phyloP scores from a whole-genome alignment of 495 filamentous ascomycete species.

The Symbiotaphrina buchneri region DNA sequence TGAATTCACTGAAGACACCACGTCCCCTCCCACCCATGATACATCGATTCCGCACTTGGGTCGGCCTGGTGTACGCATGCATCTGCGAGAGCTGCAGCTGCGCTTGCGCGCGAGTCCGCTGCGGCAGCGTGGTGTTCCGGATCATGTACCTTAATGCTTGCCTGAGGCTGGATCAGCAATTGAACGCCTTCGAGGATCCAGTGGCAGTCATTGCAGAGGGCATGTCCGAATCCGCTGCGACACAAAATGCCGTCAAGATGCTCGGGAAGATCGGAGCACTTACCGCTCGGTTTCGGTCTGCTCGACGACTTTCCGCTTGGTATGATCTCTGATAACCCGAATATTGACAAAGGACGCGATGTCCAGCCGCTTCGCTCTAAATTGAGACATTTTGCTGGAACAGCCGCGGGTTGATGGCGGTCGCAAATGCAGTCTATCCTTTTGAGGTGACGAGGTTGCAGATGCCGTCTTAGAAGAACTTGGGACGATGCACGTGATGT shows the following conservation, averaged over 20 bases:
- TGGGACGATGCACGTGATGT: too few species aligned
- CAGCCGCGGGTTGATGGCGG: background rate
- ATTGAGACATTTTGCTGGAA: slow-evolving; percentile 39
- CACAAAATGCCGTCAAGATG: background rate
- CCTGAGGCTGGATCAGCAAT: slow-evolving; percentile 21
- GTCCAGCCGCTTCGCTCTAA: slow-evolving; percentile 70
- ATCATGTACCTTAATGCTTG: slow-evolving; percentile 93
- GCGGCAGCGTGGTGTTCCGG: slow-evolving; percentile 70
- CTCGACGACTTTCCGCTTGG: slow-evolving; percentile 82
- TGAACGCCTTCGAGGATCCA: too few species aligned
- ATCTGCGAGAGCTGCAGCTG: slow-evolving; percentile 84
- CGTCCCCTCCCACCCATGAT: slow-evolving; percentile 67
- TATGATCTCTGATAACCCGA: slow-evolving; percentile 72
- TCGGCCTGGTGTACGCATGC: slow-evolving; percentile 81
- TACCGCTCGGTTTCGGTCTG: slow-evolving; percentile 73
- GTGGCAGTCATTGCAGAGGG: background rate
- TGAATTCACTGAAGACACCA: slow-evolving; percentile 75
- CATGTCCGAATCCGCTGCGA: background rate
- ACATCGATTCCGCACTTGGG: slow-evolving; percentile 86
- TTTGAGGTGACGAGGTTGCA: too few species aligned
- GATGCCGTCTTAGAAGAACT: too few species aligned
- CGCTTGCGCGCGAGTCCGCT: slow-evolving; percentile 63
- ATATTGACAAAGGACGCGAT: slow-evolving; percentile 69
- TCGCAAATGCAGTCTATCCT: too few species aligned
- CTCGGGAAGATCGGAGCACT: slow-evolving; percentile 2